phyloP scores from a whole-genome alignment of 495 filamentous ascomycete species.

The Neurospora terricola region DNA sequence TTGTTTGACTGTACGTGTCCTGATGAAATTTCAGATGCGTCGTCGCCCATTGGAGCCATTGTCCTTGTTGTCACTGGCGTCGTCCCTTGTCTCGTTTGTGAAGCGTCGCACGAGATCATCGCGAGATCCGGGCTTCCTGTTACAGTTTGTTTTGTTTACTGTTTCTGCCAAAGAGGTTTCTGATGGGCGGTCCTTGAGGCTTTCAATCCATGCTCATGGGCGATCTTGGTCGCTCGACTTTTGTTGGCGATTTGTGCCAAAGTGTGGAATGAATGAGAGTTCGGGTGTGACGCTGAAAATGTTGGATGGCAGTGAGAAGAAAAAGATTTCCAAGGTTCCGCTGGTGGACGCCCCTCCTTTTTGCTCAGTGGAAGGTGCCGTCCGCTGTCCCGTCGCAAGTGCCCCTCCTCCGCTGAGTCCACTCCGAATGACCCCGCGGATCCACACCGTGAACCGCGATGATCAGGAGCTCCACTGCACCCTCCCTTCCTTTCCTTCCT shows the following conservation, averaged over 20 bases:
- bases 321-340: background rate
- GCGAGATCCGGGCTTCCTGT: background rate
- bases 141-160: background rate
- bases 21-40: background rate
- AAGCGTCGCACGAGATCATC: background rate
- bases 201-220: background rate
- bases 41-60: background rate
- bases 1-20: background rate
- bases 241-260: background rate
- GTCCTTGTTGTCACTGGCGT: background rate
- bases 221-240: background rate
- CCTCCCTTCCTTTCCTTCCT: background rate
- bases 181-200: background rate
- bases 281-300: background rate
- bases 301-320: background rate
- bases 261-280: background rate
- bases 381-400: background rate
- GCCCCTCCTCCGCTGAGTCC: background rate
- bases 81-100: background rate
- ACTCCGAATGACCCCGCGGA: background rate
- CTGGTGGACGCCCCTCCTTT: background rate
- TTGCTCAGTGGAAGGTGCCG: background rate
- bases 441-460: background rate
- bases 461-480: background rate
- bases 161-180: background rate